Base-by-base conservation (phyloP, 495 filamentous ascomycete genomes). In the Pyrenula massariospora region DNA sequence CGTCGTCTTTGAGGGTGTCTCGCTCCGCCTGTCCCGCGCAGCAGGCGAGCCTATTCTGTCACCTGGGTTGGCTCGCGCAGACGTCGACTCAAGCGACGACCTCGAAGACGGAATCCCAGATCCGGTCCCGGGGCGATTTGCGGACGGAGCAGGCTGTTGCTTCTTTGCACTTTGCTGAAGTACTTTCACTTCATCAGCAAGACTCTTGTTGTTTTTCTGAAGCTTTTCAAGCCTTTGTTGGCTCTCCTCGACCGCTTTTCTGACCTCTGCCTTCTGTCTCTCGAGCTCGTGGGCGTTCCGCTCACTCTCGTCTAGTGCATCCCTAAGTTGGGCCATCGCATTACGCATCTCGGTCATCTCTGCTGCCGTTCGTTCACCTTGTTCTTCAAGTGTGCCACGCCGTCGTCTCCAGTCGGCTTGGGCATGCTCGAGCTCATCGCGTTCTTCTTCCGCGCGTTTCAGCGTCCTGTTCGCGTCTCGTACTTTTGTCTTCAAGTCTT, bases 261-360 rank as follows among this genome's bases (percentile, higher is more conserved):
- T 77, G 22, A 96, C 71, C 56, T 94, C 88, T 0, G 75, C 70
- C 56, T 86, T 89, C 62, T 93, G 87, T 67, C 84, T 86, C 65
- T 96, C 91, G 8, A 86, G 73, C 24, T 90, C 85, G 22, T 84
- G 79, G 0, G 86, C 84, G 66, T 93, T 89, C 62, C 79, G 84
- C 70, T 97, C 94, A 42, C 86, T 91, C 54, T 87, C 87, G 58
- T 97, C 93, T 1, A 98, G 70, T 0, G 88, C 79, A 56, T 87
- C 81, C 5, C 87, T 84, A 47, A 98, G 76, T 56, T 85, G 84
- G 2, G 77, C 74, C 81, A 96, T 91, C 1, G 91, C 88, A 24
- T 77, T 67, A 47, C 87, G 83, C 48, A 90, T 75, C 56, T 96
- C 90, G 10, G 75, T 73, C 3, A 85, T 77, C 66, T 96, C 93